phyloP scores from a whole-genome alignment of 2,329 filamentous ascomycete genomes.

The Scedosporium aurantiacum region DNA sequence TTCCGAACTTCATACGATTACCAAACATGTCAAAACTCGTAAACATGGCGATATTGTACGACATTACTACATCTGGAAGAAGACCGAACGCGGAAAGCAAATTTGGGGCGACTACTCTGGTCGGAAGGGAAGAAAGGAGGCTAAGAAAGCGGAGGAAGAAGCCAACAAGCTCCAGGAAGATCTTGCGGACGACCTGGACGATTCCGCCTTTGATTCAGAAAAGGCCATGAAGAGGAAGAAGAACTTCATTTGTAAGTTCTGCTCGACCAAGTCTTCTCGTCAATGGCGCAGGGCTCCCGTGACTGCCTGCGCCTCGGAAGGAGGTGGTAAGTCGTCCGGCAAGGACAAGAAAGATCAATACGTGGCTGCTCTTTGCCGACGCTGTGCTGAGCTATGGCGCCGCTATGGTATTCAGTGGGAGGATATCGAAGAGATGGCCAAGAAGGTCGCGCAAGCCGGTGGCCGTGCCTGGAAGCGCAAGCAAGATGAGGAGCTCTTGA shows the following conservation, averaged over 20 bases:
- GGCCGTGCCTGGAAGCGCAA: slow-evolving; percentile 78
- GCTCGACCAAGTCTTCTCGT: slow-evolving; percentile 63
- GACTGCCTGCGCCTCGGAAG: slow-evolving; percentile 52
- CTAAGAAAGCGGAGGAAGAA: slow-evolving; percentile 59
- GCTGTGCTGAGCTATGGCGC: slow-evolving; percentile 88
- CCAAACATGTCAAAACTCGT: slow-evolving; percentile 74
- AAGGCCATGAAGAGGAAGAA: slow-evolving; percentile 74
- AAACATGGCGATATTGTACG: slow-evolving; percentile 61
- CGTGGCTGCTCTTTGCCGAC: slow-evolving; percentile 73
- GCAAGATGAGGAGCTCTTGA: slow-evolving; percentile 81
- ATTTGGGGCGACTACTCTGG: slow-evolving; percentile 86
- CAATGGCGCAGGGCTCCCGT: slow-evolving; percentile 89
- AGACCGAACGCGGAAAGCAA: slow-evolving; percentile 71
- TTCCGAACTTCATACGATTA: slow-evolving; percentile 76
- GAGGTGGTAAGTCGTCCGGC: slow-evolving; percentile 44
- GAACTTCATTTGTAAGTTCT: slow-evolving; percentile 90
- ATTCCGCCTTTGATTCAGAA: slow-evolving; percentile 86
- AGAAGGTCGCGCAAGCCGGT: slow-evolving; percentile 71
- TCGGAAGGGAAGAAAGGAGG: slow-evolving; percentile 82
- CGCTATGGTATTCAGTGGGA: slow-evolving; percentile 96
- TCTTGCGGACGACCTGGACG: slow-evolving; percentile 82
- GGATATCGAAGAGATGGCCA: slow-evolving; percentile 79
- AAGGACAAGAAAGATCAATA: slow-evolving; percentile 70
- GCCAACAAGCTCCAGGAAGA: slow-evolving; percentile 77
- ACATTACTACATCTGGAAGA: slow-evolving; percentile 98